Evolutionary conservation across 805 yeast genomes (phyloP), one percentile per base, ranked within the genome.

Genomic region (Ogataea pilisensis): DNA sequence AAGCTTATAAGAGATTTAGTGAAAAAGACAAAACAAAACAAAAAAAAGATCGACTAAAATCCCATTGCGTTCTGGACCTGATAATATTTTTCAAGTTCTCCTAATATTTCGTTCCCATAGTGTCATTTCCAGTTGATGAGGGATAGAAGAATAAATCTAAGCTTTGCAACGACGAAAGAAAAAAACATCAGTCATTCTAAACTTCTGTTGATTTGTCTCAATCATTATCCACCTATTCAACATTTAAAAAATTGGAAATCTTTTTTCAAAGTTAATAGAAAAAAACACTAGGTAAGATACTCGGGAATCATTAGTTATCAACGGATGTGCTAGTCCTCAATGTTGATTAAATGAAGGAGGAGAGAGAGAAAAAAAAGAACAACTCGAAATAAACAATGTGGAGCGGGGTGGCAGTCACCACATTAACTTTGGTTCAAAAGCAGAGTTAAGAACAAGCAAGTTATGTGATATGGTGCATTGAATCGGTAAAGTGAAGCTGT

Each of bases 381-480:
- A 17, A 9, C 8, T n/a, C 14, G 17, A 30, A 28, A 21, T 22
- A 22, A 5, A 21, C 8, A 20, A 34, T 43, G 44, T 34, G 47
- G 48, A 34, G 45, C 40, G 49, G 38, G 49, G 46, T 42, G 33
- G 39, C 28, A 37, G 13, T 34, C 53, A 49, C 53, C 53, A 42
- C 45, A 37, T 13, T 27, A 34, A 28, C 42, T 37, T 42, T 39
- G 43, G 41, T 25, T 30, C 18, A 14, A 26, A 35, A 16, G 31
- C 18, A 19, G n/a, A n/a, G n/a, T n/a, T n/a, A n/a, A 34, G 30
- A 39, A 29, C 31, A 19, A 29, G 31, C 18, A 29, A 14, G 31
- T 45, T 39, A 29, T 38, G 46, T 43, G 52, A 45, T 45, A 41
- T 41, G 48, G 46, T 45, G 52, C 52, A 43, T 29, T 41, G 49